A percentile compares a stretch with the other conserved stretches of the same genome.
phyloP scores from a whole-genome alignment of 2,329 filamentous ascomycete genomes.

The Botrytis tulipae region DNA sequence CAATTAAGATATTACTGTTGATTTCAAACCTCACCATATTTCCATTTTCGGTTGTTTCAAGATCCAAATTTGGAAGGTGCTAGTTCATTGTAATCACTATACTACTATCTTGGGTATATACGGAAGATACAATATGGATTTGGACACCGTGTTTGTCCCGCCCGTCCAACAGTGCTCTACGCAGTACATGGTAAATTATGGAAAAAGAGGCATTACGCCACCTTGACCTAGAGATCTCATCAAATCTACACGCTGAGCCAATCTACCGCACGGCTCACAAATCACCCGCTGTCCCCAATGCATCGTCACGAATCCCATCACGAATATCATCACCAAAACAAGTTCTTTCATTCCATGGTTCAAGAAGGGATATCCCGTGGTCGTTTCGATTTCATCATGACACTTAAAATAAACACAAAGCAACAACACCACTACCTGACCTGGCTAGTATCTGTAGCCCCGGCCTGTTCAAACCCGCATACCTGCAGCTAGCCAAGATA shows the following conservation, averaged over 20 bases:
- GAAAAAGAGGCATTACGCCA: slow-evolving; percentile 13
- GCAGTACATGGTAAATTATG: neutral
- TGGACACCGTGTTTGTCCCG: slow-evolving; percentile 4
- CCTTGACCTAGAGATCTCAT: slow-evolving; percentile 9
- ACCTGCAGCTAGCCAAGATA: slow-evolving; percentile 16
- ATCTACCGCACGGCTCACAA: slow-evolving; percentile 1
- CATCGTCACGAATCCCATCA: slow-evolving; percentile 6
- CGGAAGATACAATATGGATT: slow-evolving; percentile 1
- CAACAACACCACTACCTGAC: slow-evolving; percentile 1
- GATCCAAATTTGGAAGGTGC: slow-evolving; percentile 14
- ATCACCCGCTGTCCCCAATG: slow-evolving; percentile 7
- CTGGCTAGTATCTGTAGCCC: slow-evolving; percentile 8
- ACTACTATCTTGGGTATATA: neutral
- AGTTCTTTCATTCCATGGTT: neutral
- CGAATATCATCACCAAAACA: slow-evolving; percentile 6
- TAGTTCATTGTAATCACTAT: slow-evolving; percentile 8
- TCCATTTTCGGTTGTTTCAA: slow-evolving; percentile 19
- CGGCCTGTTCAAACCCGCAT: neutral
- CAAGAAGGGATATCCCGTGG: neutral
- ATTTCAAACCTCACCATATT: slow-evolving; percentile 8
- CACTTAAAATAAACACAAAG: slow-evolving; percentile 12
- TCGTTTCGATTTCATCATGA: slow-evolving; percentile 5
- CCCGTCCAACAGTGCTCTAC: neutral
- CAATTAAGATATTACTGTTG: slow-evolving; percentile 18
- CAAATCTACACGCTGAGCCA: neutral